Base-by-base conservation (phyloP, 257 asterid species). In the Solanum sitiens region DNA sequence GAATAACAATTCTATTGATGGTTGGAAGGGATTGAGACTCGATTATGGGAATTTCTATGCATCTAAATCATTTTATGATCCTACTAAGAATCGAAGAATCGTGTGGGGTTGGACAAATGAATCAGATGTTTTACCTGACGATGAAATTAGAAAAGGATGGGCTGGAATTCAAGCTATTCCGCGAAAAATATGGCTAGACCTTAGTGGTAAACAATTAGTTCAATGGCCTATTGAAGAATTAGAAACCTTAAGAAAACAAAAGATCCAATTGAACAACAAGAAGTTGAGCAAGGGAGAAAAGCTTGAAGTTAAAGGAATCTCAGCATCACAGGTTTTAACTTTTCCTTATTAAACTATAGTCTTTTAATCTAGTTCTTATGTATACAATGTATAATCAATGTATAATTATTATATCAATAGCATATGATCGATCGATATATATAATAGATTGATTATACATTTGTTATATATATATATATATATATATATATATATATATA, bases 11-110 rank as follows among this genome's bases (percentile, higher is more conserved):
- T 89, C 85, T 11, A 80, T 90, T 10, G 94, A 93, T 59, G 92
- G 93, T 16, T 87, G 86, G 91, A 89, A 88, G 11, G 94, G 94
- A 8, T 73, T 93, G 83, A 91, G 95, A 16, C 85, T 72, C 37
- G 95, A 93, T 27, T 91, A 92, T 77, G 95, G 95, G 4, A 91
- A 93, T 44, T 93, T 88, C 32, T 93, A 93, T 68, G 95, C 94
- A 30, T 93, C 95, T 3, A 93, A 93, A 85, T 83, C 94, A 4
- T 93, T 93, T 86, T 93, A 89, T 12, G 95, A 93, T 9, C 89
- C 89, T 4, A 32, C 42, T 12, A 90, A 90, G 91, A 90, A 89
- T 7, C 71, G 95, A 44, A 89, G 95, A 89, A 86, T 93, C 10
- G 42, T 90, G 14, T 92, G 94, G 94, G 92, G 89, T 59, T 93